phyloP scores from a whole-genome alignment of 2,329 filamentous ascomycete genomes.

The Aspergillus brunneoviolaceus region DNA sequence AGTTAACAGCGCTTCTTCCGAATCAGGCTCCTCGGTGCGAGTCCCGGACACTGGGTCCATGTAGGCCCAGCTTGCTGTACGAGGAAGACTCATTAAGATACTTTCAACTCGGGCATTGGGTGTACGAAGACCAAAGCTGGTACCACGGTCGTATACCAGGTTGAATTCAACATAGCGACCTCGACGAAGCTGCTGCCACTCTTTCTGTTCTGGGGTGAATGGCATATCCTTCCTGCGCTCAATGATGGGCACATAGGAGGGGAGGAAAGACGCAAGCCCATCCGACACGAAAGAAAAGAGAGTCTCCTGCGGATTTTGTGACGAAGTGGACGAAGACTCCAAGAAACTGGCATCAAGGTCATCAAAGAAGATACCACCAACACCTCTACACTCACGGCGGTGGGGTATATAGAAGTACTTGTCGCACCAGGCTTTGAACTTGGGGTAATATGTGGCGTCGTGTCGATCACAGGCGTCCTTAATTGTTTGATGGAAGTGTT shows the following conservation, averaged over 20 bases:
- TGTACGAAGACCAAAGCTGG: slow-evolving; percentile 89
- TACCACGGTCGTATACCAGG: slow-evolving; percentile 92
- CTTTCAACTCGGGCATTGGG: slow-evolving; percentile 91
- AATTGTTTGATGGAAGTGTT: slow-evolving; percentile 92
- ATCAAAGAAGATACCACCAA: slow-evolving; percentile 98
- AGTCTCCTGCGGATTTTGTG: slow-evolving; percentile 81
- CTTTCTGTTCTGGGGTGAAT: slow-evolving; percentile 80
- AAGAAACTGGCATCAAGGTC: slow-evolving; percentile 70
- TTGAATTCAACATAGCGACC: slow-evolving; percentile 99
- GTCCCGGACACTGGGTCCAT: slow-evolving; percentile 67
- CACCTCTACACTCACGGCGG: slow-evolving; percentile 77
- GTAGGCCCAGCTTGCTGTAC: slow-evolving; percentile 92
- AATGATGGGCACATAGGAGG: slow-evolving; percentile 86
- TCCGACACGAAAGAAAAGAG: slow-evolving; percentile 87
- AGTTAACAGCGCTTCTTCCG: slow-evolving; percentile 34
- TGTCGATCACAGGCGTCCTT: slow-evolving; percentile 93
- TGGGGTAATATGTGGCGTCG: slow-evolving; percentile 85
- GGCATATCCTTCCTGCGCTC: slow-evolving; percentile 88
- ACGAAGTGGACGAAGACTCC: slow-evolving; percentile 41
- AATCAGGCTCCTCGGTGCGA: slow-evolving; percentile 50
- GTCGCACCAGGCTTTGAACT: slow-evolving; percentile 98
- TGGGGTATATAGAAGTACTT: slow-evolving; percentile 96
- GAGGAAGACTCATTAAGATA: slow-evolving; percentile 93
- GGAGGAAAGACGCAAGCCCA: slow-evolving; percentile 81
- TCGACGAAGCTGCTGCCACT: slow-evolving; percentile 92